These are phyloP conservation scores for Lindgomyces ingoldianus DNA, from an alignment of 495 filamentous ascomycete species.

Conservation along the genomic window DNA sequence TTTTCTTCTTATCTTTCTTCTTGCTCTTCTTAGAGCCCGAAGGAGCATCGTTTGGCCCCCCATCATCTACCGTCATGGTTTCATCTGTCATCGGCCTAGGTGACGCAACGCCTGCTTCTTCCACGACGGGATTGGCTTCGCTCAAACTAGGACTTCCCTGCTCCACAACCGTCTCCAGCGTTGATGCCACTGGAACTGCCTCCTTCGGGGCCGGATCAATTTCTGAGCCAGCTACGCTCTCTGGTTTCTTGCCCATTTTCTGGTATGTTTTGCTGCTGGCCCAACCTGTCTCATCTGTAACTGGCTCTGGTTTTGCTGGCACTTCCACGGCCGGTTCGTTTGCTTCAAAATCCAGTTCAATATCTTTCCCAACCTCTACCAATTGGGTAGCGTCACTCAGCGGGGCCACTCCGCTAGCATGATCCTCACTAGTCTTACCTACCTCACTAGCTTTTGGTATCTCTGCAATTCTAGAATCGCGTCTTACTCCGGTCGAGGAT, in stretches of 20 bases:
- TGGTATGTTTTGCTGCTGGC: slow-evolving; percentile 20
- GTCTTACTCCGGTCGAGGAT: background rate
- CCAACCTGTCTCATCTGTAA: slow-evolving; percentile 14
- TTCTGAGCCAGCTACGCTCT: background rate
- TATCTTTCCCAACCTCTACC: background rate
- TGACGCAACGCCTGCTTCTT: background rate
- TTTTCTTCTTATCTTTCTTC: slow-evolving; percentile 4
- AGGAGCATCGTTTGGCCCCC: background rate
- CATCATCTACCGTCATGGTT: background rate
- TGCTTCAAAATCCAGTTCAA: background rate
- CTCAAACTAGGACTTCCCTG: no score
- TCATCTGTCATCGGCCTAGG: background rate
- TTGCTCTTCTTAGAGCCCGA: background rate
- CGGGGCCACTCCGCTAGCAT: background rate
- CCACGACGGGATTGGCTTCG: background rate
- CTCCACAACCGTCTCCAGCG: background rate
- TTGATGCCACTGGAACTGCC: background rate
- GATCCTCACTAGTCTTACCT: background rate
- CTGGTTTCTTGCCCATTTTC: slow-evolving; percentile 2
- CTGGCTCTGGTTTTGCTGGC: slow-evolving; percentile 1
- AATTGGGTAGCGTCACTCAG: background rate
- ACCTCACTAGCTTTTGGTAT: background rate
- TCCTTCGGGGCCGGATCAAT: background rate
- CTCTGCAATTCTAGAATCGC: background rate
- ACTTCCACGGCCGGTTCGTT: background rate